Base-by-base conservation (phyloP, 805 yeast genomes). In the Maudiozyma saulgeensis region DNA sequence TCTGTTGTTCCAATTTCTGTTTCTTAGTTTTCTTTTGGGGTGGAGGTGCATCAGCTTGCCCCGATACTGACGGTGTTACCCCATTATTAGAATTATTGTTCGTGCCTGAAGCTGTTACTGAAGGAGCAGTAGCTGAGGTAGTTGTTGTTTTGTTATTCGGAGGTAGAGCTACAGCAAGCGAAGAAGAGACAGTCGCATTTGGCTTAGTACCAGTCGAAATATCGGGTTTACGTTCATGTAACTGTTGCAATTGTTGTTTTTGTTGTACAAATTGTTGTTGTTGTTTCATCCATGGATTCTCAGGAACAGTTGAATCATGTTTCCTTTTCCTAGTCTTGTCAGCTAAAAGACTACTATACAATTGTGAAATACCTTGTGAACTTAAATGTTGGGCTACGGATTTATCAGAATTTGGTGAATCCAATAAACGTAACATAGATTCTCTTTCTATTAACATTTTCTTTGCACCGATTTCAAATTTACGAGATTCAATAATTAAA, bases 391-490 rank as follows among this genome's bases (percentile, higher is more conserved):
- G 93, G 46, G 80, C 79, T 21, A 87, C 81, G 2, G 87, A 74
- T 45, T 83, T 88, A 1, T 89, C 79, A 0, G 82, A 70, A 59
- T 84, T 90, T 1, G 98, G 97, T 1, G 96, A 83, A 61, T 93
- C 98, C 50, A 93, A 72, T 28, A 90, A 70, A 23, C 85, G 80
- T 43, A 93, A 69, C 35, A 93, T 66, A 45, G 85, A 82, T 2
- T 87, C 82, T 55, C 99, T 76, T 64, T 93, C 99, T 44, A 75
- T 70, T 47, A 89, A 74, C 74, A 91, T 85, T 64, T 87, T 85
- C 70, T 88, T 90, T 0, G 97, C 95, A 2, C 95, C 87, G 50
- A 88, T 78, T 62, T 93, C 98, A 53, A 93, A 87, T 55, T 91
- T 82, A 45, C 95, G 78, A 2, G 97, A 95, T 63, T 93, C 99